Base-by-base conservation (phyloP, 345 rosid genomes). In the Clarkia xantiana region DNA sequence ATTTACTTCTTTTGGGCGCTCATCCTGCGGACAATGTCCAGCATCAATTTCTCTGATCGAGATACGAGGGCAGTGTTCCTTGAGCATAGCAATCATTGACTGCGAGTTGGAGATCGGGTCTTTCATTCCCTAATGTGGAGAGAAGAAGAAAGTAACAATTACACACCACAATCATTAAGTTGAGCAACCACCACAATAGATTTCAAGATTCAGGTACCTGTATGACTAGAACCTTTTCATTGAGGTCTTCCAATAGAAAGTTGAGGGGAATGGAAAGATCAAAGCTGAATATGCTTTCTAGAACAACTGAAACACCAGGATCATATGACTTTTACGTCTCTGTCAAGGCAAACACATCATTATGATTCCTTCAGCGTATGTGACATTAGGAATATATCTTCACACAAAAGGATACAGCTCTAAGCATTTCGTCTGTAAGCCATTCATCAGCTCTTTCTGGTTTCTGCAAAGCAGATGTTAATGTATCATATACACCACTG, bases 11-110 rank as follows among this genome's bases (percentile, higher is more conserved):
- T 73, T 77, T 12, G 94, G 86, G 55, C 40, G 56, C 76, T 86
- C 96, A 42, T 80, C 95, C n/a, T 86, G 93, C 45, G 93, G 93
- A 40, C 95, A 82, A 54, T 86, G 95, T 13, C 93, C 95, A 76
- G 85, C 90, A 63, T 82, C 69, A 47, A 89, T 16, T 79, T 82
- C 66, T 59, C 57, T 66, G 48, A 79, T 71, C 54, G 49, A 58
- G 49, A 75, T 49, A 1, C 74, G 76, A 14, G 69, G 12, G 47
- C 80, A 82, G 50, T 74, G 70, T 54, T 80, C 76, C 53, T 52
- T 75, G 50, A 85, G 58, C 80, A 80, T 73, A 51, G 74, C 72
- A 49, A 89, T 56, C 74, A 78, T 82, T 43, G 75, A 59, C 58
- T 68, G 58, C 46, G 94, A 75, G 65, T 89, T 72, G 0, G 75